These are phyloP conservation scores for Dendrocalamus sinicus DNA, from an alignment of 176 grass and related monocot genomes.

Conservation along the genomic window DNA sequence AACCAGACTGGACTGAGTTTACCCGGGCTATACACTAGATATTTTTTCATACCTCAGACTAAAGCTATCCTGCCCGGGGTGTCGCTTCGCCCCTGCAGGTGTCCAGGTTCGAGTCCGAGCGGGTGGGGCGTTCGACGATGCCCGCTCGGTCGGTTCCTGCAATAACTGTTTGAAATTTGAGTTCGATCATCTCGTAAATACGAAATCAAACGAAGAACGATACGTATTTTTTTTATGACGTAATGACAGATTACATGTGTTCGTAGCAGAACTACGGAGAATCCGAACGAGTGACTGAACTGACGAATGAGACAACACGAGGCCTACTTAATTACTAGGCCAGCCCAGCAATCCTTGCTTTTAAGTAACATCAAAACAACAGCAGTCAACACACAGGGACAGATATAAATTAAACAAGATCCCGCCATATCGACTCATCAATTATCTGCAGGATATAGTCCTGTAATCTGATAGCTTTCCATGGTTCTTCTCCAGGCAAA, in stretches of 20 bases:
- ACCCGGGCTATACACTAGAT: too few species aligned
- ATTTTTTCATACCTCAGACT: too few species aligned
- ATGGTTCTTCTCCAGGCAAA: background rate
- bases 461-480: background rate
- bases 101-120: too few species aligned
- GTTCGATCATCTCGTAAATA: background rate
- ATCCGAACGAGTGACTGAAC: constrained; percentile 28
- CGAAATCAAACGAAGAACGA: background rate
- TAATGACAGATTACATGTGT: background rate
- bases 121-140: too few species aligned
- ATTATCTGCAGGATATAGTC: background rate
- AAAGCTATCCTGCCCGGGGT: too few species aligned
- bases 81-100: too few species aligned
- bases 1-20: too few species aligned
- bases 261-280: background rate
- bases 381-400: background rate
- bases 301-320: background rate
- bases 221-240: background rate
- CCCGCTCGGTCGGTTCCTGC: too few species aligned
- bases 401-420: background rate
- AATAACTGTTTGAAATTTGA: background rate
- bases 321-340: background rate
- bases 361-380: background rate
- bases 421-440: background rate
- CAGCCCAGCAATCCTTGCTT: too few species aligned